Conservation (phyloP, 2,329 filamentous ascomycete genomes). For the Fusarium sp. region DNA sequence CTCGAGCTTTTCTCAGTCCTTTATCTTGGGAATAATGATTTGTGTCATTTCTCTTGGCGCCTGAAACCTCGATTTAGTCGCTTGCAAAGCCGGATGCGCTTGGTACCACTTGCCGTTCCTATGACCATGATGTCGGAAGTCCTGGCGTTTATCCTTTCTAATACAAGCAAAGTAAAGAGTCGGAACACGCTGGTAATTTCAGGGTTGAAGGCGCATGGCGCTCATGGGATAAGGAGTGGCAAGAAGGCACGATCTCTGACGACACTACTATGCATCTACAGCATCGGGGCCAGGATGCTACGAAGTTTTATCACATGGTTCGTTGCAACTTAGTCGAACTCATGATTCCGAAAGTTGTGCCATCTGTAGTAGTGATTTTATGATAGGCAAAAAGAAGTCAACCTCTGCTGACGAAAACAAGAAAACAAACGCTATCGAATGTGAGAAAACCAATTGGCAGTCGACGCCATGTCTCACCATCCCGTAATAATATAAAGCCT, state of each 20-base stretch:
- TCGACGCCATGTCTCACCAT: too few relatives aligned
- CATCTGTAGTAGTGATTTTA: too few relatives aligned
- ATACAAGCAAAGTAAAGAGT: neutral
- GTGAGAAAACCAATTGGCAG: neutral
- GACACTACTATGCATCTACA: neutral
- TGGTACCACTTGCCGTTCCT: neutral
- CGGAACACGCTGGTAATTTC: neutral
- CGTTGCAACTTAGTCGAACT: too few relatives aligned
- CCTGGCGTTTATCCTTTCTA: neutral
- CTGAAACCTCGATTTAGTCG: neutral
- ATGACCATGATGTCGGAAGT: neutral
- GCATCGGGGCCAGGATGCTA: neutral
- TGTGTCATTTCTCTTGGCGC: neutral
- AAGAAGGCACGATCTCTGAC: neutral
- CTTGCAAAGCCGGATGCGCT: neutral
- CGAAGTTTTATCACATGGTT: fast-evolving
- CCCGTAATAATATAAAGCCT: fast-evolving
- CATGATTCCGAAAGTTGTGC: neutral
- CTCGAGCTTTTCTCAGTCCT: neutral
- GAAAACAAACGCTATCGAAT: neutral
- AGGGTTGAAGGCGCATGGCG: neutral
- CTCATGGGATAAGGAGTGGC: neutral
- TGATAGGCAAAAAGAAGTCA: neutral
- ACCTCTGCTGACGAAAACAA: neutral
- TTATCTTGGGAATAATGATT: neutral